These are phyloP conservation scores for Priceomyces melissophilus DNA, from an alignment of 805 yeast genomes.

Conservation along the genomic window DNA sequence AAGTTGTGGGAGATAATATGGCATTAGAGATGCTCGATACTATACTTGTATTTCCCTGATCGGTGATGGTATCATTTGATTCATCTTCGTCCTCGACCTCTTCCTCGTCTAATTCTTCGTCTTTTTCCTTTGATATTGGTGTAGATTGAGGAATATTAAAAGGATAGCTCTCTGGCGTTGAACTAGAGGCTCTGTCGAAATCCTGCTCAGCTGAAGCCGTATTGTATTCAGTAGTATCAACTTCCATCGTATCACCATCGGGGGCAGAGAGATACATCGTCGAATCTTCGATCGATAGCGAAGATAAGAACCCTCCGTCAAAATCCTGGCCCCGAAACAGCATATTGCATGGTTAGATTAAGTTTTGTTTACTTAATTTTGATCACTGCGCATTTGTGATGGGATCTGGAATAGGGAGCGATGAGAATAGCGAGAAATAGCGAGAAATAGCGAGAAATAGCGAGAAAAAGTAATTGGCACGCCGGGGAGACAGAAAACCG, in stretches of 20 bases:
- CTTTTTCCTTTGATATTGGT: slow-evolving; percentile 1
- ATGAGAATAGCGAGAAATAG: neutral
- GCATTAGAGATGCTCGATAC: slow-evolving; percentile 10
- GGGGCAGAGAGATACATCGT: slow-evolving; percentile 1
- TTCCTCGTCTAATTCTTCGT: slow-evolving; percentile 5
- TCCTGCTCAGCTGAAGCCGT: slow-evolving; percentile 7
- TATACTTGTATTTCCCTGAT: slow-evolving; percentile 11
- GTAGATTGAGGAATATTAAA: slow-evolving; percentile 5
- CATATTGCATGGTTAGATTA: too few relatives aligned
- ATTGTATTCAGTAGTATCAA: slow-evolving; percentile 11
- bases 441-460: too few relatives aligned
- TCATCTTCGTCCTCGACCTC: slow-evolving; percentile 3
- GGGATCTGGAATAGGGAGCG: too few relatives aligned
- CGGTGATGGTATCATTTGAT: slow-evolving; percentile 5
- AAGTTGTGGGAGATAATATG: slow-evolving; percentile 35
- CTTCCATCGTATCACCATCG: slow-evolving; percentile 19
- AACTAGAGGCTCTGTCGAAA: neutral
- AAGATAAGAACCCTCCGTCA: slow-evolving; percentile 20
- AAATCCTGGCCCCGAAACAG: slow-evolving; percentile 10
- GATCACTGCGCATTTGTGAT: too few relatives aligned
- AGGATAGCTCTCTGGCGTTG: too few relatives aligned
- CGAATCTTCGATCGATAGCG: slow-evolving; percentile 23
- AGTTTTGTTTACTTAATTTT: too few relatives aligned
- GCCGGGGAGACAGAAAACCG: too few relatives aligned
- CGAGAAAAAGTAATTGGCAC: too few relatives aligned